Percentiles rank a stretch among this genome's conserved stretches.
These are phyloP conservation scores for Stereum hirsutum DNA, from an alignment of 1,284 basidiomycete genomes.

Conservation along the genomic window DNA sequence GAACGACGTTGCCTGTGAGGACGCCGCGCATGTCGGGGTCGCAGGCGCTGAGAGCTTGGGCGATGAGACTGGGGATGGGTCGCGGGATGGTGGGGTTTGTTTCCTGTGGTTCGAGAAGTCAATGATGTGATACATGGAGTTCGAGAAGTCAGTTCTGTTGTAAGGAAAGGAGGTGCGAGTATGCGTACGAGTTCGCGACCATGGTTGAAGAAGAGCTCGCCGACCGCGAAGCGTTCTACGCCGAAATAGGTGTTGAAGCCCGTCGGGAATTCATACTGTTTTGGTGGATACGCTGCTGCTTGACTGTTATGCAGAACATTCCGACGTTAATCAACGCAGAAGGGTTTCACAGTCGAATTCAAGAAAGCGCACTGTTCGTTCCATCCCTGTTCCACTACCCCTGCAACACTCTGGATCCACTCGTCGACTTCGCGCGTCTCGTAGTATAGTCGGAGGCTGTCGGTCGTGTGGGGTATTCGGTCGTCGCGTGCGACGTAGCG, in stretches of 20 bases:
- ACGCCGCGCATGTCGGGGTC: conserved; percentile 90
- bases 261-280: conserved; percentile 92
- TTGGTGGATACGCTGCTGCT: conserved; percentile 41
- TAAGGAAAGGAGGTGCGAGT: neutral
- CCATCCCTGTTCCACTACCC: conserved; percentile 81
- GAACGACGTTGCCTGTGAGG: conserved; percentile 88
- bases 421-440: conserved; percentile 84
- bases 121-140: neutral
- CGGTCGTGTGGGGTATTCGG: conserved; percentile 63
- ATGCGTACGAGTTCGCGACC: conserved; percentile 60
- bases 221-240: conserved; percentile 73
- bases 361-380: conserved; percentile 65
- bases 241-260: conserved; percentile 88
- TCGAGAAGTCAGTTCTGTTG: too few species aligned
- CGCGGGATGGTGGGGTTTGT: conserved; percentile 64
- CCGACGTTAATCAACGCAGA: conserved; percentile 4
- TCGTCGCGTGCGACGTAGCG: conserved; percentile 68
- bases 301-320: neutral
- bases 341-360: too few species aligned
- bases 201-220: conserved; percentile 88
- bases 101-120: conserved; percentile 27
- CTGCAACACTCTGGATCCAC: conserved; percentile 86
- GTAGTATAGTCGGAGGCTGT: conserved; percentile 78
- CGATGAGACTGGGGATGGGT: conserved; percentile 72
- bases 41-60: conserved; percentile 74